These are phyloP conservation scores for Coffea eugenioides DNA, from an alignment of 257 asterid genomes.

Conservation along the genomic window DNA sequence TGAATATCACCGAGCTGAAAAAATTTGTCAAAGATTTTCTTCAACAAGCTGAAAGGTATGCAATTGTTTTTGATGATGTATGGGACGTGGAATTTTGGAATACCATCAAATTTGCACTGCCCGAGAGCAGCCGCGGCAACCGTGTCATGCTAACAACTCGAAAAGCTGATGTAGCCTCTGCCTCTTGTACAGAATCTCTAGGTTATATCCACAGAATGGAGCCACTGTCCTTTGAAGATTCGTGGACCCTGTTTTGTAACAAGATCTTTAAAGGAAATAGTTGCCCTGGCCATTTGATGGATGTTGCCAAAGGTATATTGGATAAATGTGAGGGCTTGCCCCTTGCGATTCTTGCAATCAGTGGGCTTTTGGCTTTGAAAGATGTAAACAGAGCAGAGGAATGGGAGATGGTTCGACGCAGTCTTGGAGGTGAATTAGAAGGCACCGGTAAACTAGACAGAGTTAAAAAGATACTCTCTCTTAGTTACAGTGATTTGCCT, in stretches of 20 bases:
- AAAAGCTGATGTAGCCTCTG: constrained; percentile 11
- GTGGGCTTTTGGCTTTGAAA: constrained; percentile 23
- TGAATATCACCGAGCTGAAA: no score
- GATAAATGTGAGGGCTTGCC: constrained; percentile 16
- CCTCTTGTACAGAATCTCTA: not conserved
- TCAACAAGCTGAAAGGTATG: no score
- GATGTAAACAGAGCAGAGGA: constrained; percentile 6
- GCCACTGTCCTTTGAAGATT: not conserved
- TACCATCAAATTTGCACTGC: no score
- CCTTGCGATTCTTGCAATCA: constrained; percentile 19
- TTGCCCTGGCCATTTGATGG: not conserved
- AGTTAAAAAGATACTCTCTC: constrained; percentile 15
- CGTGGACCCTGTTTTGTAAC: constrained; percentile 2
- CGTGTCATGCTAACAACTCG: constrained; percentile 17
- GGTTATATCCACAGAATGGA: not conserved
- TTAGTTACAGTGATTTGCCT: constrained; percentile 21
- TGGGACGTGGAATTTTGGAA: no score
- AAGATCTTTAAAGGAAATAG: not conserved
- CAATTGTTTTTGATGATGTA: no score
- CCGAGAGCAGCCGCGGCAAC: no score
- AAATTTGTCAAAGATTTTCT: no score
- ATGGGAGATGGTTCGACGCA: constrained; percentile 12
- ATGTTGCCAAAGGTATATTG: not conserved
- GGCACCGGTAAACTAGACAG: constrained; percentile 11
- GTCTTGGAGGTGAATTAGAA: constrained; percentile 14